A percentile compares a stretch with the other conserved stretches of the same genome.
phyloP scores from a whole-genome alignment of 2,329 filamentous ascomycete genomes.

The Fusarium kyushuense region DNA sequence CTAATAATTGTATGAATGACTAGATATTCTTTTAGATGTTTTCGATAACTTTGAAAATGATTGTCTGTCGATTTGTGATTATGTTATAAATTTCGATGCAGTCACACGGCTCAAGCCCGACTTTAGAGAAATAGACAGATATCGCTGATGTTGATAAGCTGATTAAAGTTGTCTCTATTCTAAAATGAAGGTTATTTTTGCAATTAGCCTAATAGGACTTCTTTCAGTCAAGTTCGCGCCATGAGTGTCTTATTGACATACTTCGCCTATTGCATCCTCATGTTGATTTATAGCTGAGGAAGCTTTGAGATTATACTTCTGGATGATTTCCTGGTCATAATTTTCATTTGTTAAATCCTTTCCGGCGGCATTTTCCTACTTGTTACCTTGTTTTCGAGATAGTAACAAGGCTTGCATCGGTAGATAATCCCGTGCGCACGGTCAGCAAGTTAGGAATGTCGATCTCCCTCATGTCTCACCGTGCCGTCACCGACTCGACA shows the following conservation, averaged over 20 bases:
- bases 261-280: too few relatives aligned
- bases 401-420: neutral
- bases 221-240: neutral
- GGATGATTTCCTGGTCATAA: neutral
- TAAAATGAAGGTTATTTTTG: neutral
- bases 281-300: too few relatives aligned
- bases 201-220: accelerated
- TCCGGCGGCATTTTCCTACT: accelerated
- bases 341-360: neutral
- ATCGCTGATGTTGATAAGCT: neutral
- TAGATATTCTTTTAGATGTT: neutral
- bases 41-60: neutral
- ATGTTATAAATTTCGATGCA: neutral
- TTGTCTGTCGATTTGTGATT: neutral
- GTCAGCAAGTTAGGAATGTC: neutral
- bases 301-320: too few relatives aligned
- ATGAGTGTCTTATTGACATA: neutral
- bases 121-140: neutral
- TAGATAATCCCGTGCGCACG: neutral
- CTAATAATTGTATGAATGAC: accelerated
- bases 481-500: neutral
- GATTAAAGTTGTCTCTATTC: neutral
- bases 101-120: neutral
- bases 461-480: neutral
- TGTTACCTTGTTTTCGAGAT: neutral